phyloP scores from a whole-genome alignment of 140 eudicot species.

The Erigeron philadelphicus region DNA sequence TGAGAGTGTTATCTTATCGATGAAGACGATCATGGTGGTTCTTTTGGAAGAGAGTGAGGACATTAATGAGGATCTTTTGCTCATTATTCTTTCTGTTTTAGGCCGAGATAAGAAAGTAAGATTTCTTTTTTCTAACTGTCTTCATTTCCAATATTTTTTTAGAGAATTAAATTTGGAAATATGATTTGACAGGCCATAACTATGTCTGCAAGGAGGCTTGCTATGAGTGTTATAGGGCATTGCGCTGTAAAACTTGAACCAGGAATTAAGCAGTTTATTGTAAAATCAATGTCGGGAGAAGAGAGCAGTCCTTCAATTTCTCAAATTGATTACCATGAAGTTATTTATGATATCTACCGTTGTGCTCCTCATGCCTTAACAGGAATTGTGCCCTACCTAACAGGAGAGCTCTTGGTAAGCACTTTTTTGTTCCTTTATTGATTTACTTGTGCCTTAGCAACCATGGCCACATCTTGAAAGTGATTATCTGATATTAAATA shows the following conservation, averaged over 20 bases:
- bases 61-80: constrained; percentile 60
- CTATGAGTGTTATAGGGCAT: constrained; percentile 72
- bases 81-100: constrained; percentile 58
- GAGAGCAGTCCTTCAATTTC: constrained; percentile 39
- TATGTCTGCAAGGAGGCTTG: constrained; percentile 78
- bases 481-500: not conserved
- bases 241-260: constrained; percentile 88
- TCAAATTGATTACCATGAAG: constrained; percentile 73
- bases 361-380: constrained; percentile 83
- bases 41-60: constrained; percentile 97
- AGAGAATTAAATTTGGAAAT: constrained; percentile 18
- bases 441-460: not conserved
- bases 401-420: constrained; percentile 90
- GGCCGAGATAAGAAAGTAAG: constrained; percentile 74
- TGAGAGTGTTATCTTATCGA: constrained; percentile 65
- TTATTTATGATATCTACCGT: constrained; percentile 67
- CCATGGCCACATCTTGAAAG: not conserved
- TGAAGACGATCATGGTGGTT: constrained; percentile 92
- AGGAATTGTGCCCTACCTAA: constrained; percentile 78
- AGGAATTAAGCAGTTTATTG: constrained; percentile 65
- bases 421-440: not conserved
- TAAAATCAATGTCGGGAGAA: constrained; percentile 87
- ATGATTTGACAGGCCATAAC: constrained; percentile 45
- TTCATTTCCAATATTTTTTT: not conserved
- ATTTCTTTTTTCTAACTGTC: not conserved